phyloP scores from a whole-genome alignment of 2,329 filamentous ascomycete genomes.

The Aspergillus phoenicis region DNA sequence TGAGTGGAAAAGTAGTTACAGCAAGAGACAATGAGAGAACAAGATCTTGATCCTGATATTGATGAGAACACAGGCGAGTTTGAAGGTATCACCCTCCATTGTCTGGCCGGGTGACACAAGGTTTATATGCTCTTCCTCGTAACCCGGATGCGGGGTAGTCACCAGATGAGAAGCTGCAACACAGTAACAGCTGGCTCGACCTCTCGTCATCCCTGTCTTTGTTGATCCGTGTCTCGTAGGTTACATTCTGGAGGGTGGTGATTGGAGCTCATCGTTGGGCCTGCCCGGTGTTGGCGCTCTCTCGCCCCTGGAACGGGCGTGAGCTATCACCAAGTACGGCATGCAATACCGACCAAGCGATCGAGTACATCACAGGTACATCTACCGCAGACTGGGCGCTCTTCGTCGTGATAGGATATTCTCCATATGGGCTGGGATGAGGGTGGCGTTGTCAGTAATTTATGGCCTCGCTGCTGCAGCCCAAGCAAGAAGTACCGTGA shows the following conservation, averaged over 20 bases:
- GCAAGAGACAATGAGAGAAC: constrained; percentile 1
- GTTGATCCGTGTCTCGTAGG: constrained; percentile 4
- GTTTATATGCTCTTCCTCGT: constrained; percentile 22
- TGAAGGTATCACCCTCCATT: neutral
- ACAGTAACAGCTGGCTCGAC: constrained; percentile 11
- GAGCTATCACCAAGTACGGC: neutral
- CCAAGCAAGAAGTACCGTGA: constrained; percentile 3
- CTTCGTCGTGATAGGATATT: neutral
- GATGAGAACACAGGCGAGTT: neutral
- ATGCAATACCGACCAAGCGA: neutral
- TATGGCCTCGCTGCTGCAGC: neutral
- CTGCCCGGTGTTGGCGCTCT: neutral
- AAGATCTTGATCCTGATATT: neutral
- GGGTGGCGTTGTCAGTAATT: constrained; percentile 6
- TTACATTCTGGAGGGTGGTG: constrained; percentile 11
- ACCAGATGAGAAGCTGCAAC: constrained; percentile 13
- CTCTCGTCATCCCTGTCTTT: constrained; percentile 7
- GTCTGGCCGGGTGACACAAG: constrained; percentile 14
- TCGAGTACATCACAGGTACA: constrained; percentile 1
- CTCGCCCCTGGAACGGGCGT: constrained; percentile 3
- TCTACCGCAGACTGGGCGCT: neutral
- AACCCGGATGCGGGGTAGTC: constrained; percentile 27
- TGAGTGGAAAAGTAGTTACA: neutral
- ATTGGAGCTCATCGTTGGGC: constrained; percentile 1
- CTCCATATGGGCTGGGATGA: neutral